phyloP scores from a whole-genome alignment of 129 eudicot species.

The Tanacetum coccineum region DNA sequence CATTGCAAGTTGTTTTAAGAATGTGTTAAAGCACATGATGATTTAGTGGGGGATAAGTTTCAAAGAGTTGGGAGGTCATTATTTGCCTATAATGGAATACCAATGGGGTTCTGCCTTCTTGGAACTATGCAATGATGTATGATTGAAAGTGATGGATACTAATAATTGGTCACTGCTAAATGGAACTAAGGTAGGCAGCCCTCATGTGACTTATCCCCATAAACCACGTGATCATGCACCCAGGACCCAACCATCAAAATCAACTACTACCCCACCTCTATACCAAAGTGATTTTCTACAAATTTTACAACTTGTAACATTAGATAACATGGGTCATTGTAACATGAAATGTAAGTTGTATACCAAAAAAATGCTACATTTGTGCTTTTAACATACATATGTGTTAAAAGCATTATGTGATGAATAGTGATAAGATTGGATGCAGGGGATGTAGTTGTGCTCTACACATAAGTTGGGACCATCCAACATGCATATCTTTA shows the following conservation, averaged over 20 bases:
- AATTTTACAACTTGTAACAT: constrained; percentile 10
- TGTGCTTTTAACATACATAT: not conserved
- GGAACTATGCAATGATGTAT: constrained; percentile 34
- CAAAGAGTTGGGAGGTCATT: constrained; percentile 24
- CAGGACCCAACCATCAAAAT: constrained; percentile 36
- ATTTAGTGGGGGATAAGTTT: constrained; percentile 28
- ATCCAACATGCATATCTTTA: constrained; percentile 7
- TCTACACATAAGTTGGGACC: constrained; percentile 7
- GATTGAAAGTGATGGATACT: constrained; percentile 31
- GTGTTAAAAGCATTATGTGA: not conserved
- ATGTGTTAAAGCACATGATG: constrained; percentile 32
- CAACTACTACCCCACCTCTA: constrained; percentile 28
- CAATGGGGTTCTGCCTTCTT: constrained; percentile 46
- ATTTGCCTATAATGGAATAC: constrained; percentile 44
- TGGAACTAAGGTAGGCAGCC: constrained; percentile 46
- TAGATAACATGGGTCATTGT: not conserved
- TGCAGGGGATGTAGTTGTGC: not conserved
- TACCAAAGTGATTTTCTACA: constrained; percentile 5
- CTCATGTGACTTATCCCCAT: constrained; percentile 50
- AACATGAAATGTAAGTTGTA: constrained; percentile 3
- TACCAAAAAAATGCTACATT: not conserved
- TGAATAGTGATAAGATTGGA: not conserved
- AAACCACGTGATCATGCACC: constrained; percentile 56
- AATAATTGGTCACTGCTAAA: constrained; percentile 41
- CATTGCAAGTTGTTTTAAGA: constrained; percentile 10